phyloP scores from a whole-genome alignment of 2,329 filamentous ascomycete species.

The Didymosphaeria variabile region DNA sequence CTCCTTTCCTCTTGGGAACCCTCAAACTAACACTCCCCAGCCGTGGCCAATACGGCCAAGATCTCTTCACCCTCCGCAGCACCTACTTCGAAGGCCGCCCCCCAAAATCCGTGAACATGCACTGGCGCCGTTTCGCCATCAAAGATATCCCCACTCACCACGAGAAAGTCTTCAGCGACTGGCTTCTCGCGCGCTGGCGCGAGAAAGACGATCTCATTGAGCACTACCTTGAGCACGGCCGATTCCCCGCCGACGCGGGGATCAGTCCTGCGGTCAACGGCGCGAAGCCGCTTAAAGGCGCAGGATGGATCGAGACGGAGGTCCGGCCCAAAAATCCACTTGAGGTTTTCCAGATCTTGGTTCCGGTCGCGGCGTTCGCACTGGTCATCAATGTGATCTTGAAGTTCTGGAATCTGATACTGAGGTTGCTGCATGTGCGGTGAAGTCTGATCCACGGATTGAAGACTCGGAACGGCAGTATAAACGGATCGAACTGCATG shows the following conservation, averaged over 20 bases:
- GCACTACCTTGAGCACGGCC: constrained; percentile 74
- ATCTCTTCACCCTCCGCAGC: constrained; percentile 83
- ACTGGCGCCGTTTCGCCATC: constrained; percentile 88
- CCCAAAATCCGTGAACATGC: constrained; percentile 93
- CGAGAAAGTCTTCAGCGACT: constrained; percentile 76
- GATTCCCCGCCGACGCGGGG: constrained; percentile 75
- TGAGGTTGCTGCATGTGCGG: constrained; percentile 24
- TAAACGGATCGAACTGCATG: too few species aligned
- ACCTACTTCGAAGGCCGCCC: constrained; percentile 90
- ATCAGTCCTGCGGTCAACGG: constrained; percentile 29
- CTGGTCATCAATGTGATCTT: constrained; percentile 46
- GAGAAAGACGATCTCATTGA: constrained; percentile 92
- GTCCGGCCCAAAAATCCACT: constrained; percentile 50
- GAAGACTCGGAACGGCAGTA: too few species aligned
- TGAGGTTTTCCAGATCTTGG: constrained; percentile 57
- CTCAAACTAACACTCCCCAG: constrained; percentile 32
- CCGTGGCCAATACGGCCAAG: constrained; percentile 75
- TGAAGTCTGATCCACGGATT: not conserved
- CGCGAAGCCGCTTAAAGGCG: constrained; percentile 39
- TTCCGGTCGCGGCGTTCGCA: constrained; percentile 48
- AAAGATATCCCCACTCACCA: constrained; percentile 81
- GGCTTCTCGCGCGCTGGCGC: constrained; percentile 85
- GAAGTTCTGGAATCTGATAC: constrained; percentile 36
- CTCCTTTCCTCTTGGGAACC: not conserved
- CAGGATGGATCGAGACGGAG: constrained; percentile 58